Conservation (phyloP, 2,329 filamentous ascomycete genomes). For the Colletotrichum australisinense region DNA sequence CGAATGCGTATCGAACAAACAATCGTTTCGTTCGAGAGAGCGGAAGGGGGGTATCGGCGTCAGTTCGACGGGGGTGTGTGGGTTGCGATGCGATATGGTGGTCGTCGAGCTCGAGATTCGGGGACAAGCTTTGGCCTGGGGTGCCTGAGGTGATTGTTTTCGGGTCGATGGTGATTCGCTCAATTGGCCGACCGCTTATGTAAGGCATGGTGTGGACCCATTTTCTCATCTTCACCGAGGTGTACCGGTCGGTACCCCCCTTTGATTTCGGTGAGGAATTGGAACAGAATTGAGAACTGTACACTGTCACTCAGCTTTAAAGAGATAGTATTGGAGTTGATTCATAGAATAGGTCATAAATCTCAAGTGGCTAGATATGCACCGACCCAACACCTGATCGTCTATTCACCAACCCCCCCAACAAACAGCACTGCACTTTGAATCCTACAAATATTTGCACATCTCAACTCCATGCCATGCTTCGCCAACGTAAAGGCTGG, state of each 20-base stretch:
- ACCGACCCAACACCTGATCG: not conserved
- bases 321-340: not conserved
- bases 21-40: constrained; percentile 3
- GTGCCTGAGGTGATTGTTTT: constrained; percentile 31
- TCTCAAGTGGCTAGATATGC: not conserved
- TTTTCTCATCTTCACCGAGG: constrained; percentile 8
- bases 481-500: constrained; percentile 34
- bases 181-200: constrained; percentile 22
- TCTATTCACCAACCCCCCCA: not conserved
- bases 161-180: constrained; percentile 29
- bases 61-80: constrained; percentile 8
- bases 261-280: not conserved
- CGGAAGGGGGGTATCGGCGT: not conserved
- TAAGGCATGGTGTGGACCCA: not conserved
- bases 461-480: constrained; percentile 38
- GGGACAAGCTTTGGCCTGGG: constrained; percentile 28
- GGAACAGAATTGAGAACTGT: too few species aligned
- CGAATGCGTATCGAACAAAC: not conserved
- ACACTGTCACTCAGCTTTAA: not conserved
- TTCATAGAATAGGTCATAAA: not conserved
- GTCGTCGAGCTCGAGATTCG: constrained; percentile 29
- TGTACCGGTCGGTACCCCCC: not conserved
- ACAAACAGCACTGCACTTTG: constrained; percentile 2
- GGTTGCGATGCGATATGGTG: constrained; percentile 7
- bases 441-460: constrained; percentile 30